Evolutionary conservation across 176 grass and related monocot species (phyloP).

Genomic region (Urochloa ruziziensis): DNA sequence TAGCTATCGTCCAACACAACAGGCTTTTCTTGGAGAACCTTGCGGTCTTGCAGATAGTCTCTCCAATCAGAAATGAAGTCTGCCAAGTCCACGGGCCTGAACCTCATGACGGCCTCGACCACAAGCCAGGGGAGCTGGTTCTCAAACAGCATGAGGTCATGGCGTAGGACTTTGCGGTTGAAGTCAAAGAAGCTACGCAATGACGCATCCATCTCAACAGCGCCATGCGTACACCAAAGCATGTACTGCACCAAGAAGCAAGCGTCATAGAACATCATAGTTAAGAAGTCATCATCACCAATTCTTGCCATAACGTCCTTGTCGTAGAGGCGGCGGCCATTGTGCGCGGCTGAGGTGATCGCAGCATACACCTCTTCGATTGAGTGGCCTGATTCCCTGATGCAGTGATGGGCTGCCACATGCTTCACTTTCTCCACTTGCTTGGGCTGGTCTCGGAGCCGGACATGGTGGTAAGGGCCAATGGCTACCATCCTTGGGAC

Average conservation of each 20-base stretch:
- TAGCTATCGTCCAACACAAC: neutral
- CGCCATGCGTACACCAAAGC: neutral
- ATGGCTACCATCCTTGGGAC: neutral
- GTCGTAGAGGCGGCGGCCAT: neutral
- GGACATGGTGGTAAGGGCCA: neutral
- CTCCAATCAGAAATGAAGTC: neutral
- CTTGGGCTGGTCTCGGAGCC: neutral
- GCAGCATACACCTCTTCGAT: neutral
- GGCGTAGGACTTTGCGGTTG: neutral
- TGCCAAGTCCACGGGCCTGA: neutral
- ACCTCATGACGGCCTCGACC: neutral
- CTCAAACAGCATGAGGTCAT: neutral
- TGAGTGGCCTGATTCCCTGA: neutral
- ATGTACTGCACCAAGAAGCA: conserved; percentile 27
- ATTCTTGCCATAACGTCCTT: neutral
- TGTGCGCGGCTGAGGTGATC: neutral
- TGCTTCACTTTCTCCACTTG: neutral
- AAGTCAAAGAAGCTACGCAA: neutral
- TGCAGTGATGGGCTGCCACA: neutral
- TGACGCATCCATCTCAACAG: neutral
- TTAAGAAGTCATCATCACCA: neutral
- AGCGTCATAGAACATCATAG: neutral
- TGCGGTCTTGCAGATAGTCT: neutral
- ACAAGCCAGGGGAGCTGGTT: neutral
- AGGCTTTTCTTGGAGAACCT: neutral